phyloP scores from a whole-genome alignment of 1,139 yeast species.

The Geotrichum cucujoidarum region DNA sequence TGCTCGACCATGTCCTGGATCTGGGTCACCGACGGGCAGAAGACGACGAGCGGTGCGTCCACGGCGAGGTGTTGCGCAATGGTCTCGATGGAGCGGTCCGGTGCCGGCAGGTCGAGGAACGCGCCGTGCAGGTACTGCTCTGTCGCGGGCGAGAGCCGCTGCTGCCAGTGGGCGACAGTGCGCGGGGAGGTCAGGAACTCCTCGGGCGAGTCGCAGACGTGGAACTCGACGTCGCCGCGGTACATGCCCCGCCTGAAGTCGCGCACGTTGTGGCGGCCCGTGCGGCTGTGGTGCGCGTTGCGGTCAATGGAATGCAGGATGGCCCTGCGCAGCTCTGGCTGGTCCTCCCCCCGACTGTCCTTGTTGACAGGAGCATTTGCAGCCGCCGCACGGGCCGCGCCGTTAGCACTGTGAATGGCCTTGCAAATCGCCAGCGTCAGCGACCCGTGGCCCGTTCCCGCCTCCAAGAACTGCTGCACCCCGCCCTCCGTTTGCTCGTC shows the following conservation, averaged over 20 bases:
- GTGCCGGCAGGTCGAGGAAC: slow-evolving; percentile 45
- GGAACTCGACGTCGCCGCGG: slow-evolving; percentile 42
- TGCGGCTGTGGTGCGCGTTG: slow-evolving; percentile 38
- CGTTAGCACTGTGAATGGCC: slow-evolving; percentile 43
- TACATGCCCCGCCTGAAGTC: slow-evolving; percentile 42
- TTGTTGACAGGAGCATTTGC: neutral
- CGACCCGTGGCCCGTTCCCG: slow-evolving; percentile 53
- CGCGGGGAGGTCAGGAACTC: slow-evolving; percentile 37
- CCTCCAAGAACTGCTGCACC: slow-evolving; percentile 41
- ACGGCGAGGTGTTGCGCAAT: slow-evolving; percentile 37
- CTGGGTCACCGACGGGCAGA: slow-evolving; percentile 47
- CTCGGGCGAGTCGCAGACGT: slow-evolving; percentile 40
- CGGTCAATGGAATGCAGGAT: slow-evolving; percentile 44
- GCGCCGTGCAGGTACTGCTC: slow-evolving; percentile 32
- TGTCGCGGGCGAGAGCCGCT: slow-evolving; percentile 8
- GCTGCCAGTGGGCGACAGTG: slow-evolving; percentile 21
- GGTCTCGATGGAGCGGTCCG: slow-evolving; percentile 34
- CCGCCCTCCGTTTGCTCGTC: slow-evolving; percentile 25
- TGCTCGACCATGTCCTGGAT: slow-evolving; percentile 34
- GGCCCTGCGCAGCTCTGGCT: slow-evolving; percentile 37
- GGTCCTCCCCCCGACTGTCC: slow-evolving; percentile 22
- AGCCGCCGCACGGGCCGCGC: slow-evolving; percentile 26
- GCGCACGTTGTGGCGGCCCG: slow-evolving; percentile 39
- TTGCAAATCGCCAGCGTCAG: slow-evolving; percentile 43
- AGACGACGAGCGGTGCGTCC: slow-evolving; percentile 42